Evolutionary conservation across 306 rosid species (phyloP), one percentile per base, ranked within the genome.

Genomic region (Bauhinia variegata): DNA sequence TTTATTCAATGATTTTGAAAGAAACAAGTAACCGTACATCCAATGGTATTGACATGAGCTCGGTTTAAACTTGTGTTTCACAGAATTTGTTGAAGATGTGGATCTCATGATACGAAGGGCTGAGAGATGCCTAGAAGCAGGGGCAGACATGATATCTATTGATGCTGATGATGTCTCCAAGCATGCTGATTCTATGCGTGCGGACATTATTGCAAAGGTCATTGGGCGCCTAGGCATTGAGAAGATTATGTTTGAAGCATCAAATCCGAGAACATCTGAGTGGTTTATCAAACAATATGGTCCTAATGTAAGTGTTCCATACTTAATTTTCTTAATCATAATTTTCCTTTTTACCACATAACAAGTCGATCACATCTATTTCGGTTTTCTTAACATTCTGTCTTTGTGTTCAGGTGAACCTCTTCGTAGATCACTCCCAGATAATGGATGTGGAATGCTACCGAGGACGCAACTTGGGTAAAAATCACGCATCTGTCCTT

Each of bases 81-180:
- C 86, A 93, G 99, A 93, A 67, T 65, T 80, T 49, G 85, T 93
- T 47, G 99, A 90, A 77, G 97, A 88, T 78, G 97, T 83, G 66
- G 92, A 93, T 80, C 88, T 90, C 37, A 55, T 93, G 85, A 77
- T 88, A 82, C 83, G 92, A 74, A 87, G 79, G 76, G 95, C 99
- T 8, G 99, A 88, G 87, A 85, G 97, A 75, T 93, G 99, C 75
- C 78, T 93, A 66, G 96, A 93, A 78, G 97, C 91, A 6, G 99
- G 97, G 63, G 98, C 98, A n/a, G 97, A 86, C 82, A 86, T 83
- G 91, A 86, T 89, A 78, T 76, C 88, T 96, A 86, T 86, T 2
- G 97, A 86, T 51, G 96, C 95, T 15, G 96, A 83, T 60, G 90
- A 83, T 85, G 79, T 93, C 51, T 78, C 83, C 62, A 78, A 78